These are phyloP conservation scores for Boletus huronensis DNA, from an alignment of 768 basidiomycete species.

Conservation along the genomic window DNA sequence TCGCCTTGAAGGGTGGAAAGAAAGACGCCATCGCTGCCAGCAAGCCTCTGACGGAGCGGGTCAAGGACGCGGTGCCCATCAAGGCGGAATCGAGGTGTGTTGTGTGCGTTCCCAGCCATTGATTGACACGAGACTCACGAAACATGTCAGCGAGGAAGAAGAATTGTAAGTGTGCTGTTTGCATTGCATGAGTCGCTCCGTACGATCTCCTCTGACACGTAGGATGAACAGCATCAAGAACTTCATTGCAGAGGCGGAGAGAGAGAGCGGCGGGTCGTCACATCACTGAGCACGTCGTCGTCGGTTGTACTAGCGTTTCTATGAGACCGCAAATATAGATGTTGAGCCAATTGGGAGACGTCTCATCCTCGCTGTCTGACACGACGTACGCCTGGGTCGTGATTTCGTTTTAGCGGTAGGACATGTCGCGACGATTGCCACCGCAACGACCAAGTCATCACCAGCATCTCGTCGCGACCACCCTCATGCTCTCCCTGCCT, in stretches of 20 bases:
- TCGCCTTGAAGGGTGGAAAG: slow-evolving; percentile 55
- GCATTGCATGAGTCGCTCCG: slow-evolving; percentile 14
- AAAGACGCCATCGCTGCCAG: slow-evolving; percentile 40
- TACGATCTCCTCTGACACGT: slow-evolving; percentile 37
- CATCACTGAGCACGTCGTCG: slow-evolving; percentile 24
- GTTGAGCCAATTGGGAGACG: background rate
- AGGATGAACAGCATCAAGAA: slow-evolving; percentile 70
- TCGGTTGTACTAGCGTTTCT: background rate
- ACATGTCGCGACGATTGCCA: background rate
- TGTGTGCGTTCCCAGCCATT: background rate
- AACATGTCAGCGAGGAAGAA: slow-evolving; percentile 66
- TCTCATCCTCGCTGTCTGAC: background rate
- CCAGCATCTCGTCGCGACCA: no score
- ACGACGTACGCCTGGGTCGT: background rate
- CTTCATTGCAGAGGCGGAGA: slow-evolving; percentile 82
- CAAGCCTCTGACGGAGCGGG: slow-evolving; percentile 49
- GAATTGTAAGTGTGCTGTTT: slow-evolving; percentile 59
- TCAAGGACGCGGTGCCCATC: slow-evolving; percentile 61
- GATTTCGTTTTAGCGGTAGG: background rate
- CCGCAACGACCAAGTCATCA: slow-evolving; percentile 3
- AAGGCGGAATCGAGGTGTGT: slow-evolving; percentile 68
- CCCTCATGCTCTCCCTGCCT: background rate
- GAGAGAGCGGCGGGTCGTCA: slow-evolving; percentile 50
- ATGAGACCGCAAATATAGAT: slow-evolving; percentile 9
- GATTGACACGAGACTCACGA: slow-evolving; percentile 5